Percentiles rank a stretch among this genome's conserved stretches.
phyloP scores from a whole-genome alignment of 2,329 filamentous ascomycete genomes.

The Juglanconis sp. region DNA sequence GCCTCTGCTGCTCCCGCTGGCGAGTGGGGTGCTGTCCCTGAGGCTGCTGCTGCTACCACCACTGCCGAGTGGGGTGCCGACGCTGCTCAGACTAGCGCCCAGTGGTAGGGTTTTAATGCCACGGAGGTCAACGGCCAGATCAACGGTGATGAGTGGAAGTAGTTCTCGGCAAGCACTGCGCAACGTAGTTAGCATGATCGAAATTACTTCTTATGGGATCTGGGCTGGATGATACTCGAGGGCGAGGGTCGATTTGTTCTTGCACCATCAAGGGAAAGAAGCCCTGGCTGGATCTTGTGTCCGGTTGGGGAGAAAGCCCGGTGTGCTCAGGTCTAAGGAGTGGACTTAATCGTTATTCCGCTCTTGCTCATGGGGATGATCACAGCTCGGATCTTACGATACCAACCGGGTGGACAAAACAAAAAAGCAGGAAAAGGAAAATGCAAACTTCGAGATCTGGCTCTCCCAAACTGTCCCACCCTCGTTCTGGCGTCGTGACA shows the following conservation, averaged over 20 bases:
- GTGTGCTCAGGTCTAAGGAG: constrained; percentile 71
- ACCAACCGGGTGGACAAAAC: constrained; percentile 3
- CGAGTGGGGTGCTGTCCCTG: constrained; percentile 57
- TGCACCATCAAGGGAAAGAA: constrained; percentile 99
- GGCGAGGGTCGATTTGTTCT: constrained; percentile 55
- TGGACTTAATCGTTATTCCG: constrained; percentile 87
- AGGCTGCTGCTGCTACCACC: constrained; percentile 43
- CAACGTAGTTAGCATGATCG: constrained; percentile 23
- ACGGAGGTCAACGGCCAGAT: neutral
- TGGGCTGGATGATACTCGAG: constrained; percentile 24
- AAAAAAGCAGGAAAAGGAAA: constrained; percentile 2
- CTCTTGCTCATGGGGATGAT: constrained; percentile 26
- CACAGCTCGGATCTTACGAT: neutral
- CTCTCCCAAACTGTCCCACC: no score
- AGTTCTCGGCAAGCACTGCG: neutral
- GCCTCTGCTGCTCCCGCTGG: constrained; percentile 48
- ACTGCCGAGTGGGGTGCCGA: constrained; percentile 50
- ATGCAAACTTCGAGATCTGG: neutral
- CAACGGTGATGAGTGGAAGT: no score
- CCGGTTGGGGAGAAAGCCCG: constrained; percentile 91
- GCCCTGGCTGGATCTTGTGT: constrained; percentile 55
- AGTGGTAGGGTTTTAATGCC: constrained; percentile 31
- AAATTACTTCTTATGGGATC: neutral
- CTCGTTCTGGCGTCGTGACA: no score
- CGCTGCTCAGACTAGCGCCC: constrained; percentile 44